Base-by-base conservation (phyloP, 1,284 basidiomycete species). In the Boletus mariae region DNA sequence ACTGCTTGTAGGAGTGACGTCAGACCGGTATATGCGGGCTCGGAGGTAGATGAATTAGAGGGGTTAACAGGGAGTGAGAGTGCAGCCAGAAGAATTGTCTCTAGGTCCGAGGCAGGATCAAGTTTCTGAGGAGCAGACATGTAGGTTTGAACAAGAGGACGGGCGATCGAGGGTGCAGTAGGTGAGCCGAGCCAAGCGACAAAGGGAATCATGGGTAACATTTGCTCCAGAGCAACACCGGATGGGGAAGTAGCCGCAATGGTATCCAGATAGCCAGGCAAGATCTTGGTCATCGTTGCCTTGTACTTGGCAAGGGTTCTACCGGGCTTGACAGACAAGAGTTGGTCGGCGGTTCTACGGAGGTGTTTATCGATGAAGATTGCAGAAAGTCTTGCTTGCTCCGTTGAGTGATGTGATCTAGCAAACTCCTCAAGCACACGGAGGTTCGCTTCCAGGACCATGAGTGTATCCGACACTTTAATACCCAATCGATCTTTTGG, bases 361-460 rank as follows among this genome's bases (percentile, higher is more conserved):
- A 57, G 23, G 28, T 58, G 61, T 42, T 13, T 58, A 44, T 59
- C 54, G 53, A 66, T 51, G 20, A 65, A 66, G 17, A 57, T 15
- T 32, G 35, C 45, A 23, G 70, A 59, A 11, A 61, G 48, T 1
- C 57, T 60, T 2, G 60, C 51, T 47, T 61, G 58, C 25, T 60
- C 61, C 4, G 26, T 20, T 48, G 62, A 54, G 60, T 45, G 37
- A 57, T 47, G 20, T 41, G 53, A 51, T 42, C 56, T 42, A 5
- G 49, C 44, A n/a, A 34, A 65, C 28, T 47, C 60, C 37, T 75
- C 71, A 17, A 75, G 57, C 11, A 71, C 67, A 15, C 68, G 64
- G 34, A 79, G 61, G 51, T 80, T 80, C 9, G 73, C 70, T 13
- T 71, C 63, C 47, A 75, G 62, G 4, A 78, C 65, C 40, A 72